Percentiles rank a stretch among this genome's conserved stretches.
These are phyloP conservation scores for Tulasnella sp. DNA, from an alignment of 768 basidiomycete species.

Conservation along the genomic window DNA sequence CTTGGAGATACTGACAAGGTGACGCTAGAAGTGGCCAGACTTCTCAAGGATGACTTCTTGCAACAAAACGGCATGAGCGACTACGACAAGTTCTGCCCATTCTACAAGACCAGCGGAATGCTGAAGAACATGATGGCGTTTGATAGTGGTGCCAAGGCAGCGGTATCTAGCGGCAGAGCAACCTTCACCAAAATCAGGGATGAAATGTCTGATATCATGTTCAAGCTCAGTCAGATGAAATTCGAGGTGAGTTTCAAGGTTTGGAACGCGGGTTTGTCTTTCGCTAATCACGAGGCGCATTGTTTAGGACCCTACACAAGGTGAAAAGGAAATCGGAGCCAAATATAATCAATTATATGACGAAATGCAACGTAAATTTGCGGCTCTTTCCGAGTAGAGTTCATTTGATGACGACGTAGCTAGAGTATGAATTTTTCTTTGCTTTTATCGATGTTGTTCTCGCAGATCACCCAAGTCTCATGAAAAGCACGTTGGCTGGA, in stretches of 20 bases:
- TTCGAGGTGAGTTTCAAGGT: slow-evolving; percentile 62
- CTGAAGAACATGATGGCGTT: slow-evolving; percentile 86
- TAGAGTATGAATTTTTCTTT: too few relatives aligned
- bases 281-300: not conserved
- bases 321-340: slow-evolving; percentile 66
- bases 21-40: slow-evolving; percentile 88
- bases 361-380: slow-evolving; percentile 86
- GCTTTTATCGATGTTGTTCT: too few relatives aligned
- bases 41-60: slow-evolving; percentile 95
- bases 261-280: not conserved
- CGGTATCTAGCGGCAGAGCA: slow-evolving; percentile 68
- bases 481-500: too few relatives aligned
- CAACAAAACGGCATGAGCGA: slow-evolving; percentile 99
- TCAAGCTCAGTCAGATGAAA: slow-evolving; percentile 98
- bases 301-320: slow-evolving; percentile 75
- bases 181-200: slow-evolving; percentile 85
- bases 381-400: slow-evolving; percentile 13
- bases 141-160: slow-evolving; percentile 79
- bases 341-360: slow-evolving; percentile 67
- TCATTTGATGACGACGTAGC: not conserved
- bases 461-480: too few relatives aligned
- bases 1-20: slow-evolving; percentile 97
- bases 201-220: slow-evolving; percentile 74
- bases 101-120: slow-evolving; percentile 98
- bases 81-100: slow-evolving; percentile 93